phyloP scores from a whole-genome alignment of 1,284 basidiomycete genomes.

The Xerocomus tenax region DNA sequence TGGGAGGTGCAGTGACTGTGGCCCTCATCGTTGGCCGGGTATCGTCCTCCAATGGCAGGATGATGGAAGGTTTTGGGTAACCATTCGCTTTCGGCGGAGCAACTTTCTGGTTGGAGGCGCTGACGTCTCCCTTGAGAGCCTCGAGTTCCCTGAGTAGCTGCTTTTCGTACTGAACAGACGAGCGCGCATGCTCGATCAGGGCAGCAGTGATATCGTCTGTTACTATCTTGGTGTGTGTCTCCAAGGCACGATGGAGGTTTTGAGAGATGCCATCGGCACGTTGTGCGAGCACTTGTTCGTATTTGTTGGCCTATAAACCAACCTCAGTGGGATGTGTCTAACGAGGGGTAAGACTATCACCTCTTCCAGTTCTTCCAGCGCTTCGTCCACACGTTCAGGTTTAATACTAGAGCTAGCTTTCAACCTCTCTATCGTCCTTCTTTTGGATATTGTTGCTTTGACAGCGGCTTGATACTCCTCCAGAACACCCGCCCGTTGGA shows the following conservation, averaged over 20 bases:
- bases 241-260: conserved; percentile 78
- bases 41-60: conserved; percentile 61
- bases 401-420: conserved; percentile 84
- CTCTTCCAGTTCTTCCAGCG: conserved; percentile 89
- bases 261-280: conserved; percentile 85
- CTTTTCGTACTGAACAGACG: conserved; percentile 83
- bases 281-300: conserved; percentile 73
- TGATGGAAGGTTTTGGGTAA: conserved; percentile 49
- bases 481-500: conserved; percentile 77
- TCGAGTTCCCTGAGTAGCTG: conserved; percentile 83
- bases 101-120: conserved; percentile 54
- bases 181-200: conserved; percentile 83
- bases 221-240: conserved; percentile 73
- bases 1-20: conserved; percentile 25
- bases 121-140: conserved; percentile 69
- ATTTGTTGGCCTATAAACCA: conserved; percentile 63
- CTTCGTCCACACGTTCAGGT: conserved; percentile 83
- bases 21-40: conserved; percentile 31
- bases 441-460: conserved; percentile 85
- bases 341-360: conserved; percentile 34
- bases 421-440: conserved; percentile 80
- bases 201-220: conserved; percentile 84
- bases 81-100: conserved; percentile 39
- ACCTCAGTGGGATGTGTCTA: conserved; percentile 10
- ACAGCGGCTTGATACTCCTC: conserved; percentile 89